Percentiles rank a stretch among this genome's conserved stretches.
These are phyloP conservation scores for Saposhnikovia divaricata DNA, from an alignment of 129 eudicot species.

Conservation along the genomic window DNA sequence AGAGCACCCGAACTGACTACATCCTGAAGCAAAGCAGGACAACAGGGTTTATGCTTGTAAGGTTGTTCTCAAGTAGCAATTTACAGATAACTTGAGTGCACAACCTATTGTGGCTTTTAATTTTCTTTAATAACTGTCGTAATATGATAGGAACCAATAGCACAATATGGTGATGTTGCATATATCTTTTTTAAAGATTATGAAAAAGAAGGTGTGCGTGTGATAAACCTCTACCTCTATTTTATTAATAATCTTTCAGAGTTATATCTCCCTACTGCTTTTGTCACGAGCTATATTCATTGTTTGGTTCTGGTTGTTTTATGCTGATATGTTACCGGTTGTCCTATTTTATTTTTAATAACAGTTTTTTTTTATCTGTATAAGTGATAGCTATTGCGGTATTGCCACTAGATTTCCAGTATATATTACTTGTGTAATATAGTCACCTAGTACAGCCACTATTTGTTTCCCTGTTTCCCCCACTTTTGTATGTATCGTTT, in stretches of 20 bases:
- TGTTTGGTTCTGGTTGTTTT: neutral
- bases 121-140: neutral
- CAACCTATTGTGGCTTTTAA: neutral
- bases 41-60: no score
- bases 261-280: neutral
- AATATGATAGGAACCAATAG: neutral
- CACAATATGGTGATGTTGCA: neutral
- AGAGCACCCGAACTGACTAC: no score
- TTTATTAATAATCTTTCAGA: neutral
- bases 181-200: neutral
- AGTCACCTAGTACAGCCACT: neutral
- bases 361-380: neutral
- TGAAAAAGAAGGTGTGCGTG: no score
- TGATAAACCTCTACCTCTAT: neutral
- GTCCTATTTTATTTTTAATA: no score
- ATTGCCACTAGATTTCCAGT: neutral
- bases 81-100: neutral
- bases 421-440: neutral
- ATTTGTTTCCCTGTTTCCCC: slow-evolving; percentile 7
- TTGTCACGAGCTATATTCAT: neutral
- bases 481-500: slow-evolving; percentile 21
- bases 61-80: neutral
- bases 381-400: neutral
- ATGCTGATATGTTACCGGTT: neutral
- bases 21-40: no score